Percentiles rank a stretch among this genome's conserved stretches.
Evolutionary conservation across 163 green algal species (phyloP).

Genomic region (Smithsoniella earleae): DNA sequence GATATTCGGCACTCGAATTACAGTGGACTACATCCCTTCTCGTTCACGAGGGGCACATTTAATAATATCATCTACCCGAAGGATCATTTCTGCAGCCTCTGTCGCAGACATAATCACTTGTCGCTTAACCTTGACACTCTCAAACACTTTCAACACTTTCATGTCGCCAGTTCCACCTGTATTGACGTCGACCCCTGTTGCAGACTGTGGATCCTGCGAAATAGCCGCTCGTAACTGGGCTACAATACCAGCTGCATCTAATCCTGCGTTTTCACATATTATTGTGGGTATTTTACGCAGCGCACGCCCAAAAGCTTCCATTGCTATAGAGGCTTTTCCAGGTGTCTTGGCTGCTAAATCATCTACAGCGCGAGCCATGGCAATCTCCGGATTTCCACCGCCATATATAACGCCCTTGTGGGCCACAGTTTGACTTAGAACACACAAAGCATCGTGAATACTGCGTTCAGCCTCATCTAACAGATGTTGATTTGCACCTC

Average conservation of each 20-base stretch:
- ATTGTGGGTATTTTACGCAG: constrained; percentile 82
- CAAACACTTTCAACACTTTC: constrained; percentile 75
- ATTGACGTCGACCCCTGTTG: constrained; percentile 31
- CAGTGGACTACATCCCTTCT: constrained; percentile 31
- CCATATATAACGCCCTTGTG: constrained; percentile 84
- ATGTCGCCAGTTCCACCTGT: constrained; percentile 46
- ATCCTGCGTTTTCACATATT: constrained; percentile 94
- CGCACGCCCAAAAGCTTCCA: constrained; percentile 83
- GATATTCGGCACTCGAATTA: no score
- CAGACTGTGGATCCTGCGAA: constrained; percentile 8
- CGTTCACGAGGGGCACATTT: constrained; percentile 72
- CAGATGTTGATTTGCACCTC: constrained; percentile 85
- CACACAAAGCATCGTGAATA: constrained; percentile 95
- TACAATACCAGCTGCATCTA: constrained; percentile 77
- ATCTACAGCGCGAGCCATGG: constrained; percentile 76
- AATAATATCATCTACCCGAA: constrained; percentile 97
- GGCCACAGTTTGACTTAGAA: constrained; percentile 68
- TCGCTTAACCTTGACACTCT: constrained; percentile 86
- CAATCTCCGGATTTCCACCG: constrained; percentile 87
- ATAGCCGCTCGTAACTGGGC: constrained; percentile 67
- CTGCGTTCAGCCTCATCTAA: constrained; percentile 93
- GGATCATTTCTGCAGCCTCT: constrained; percentile 96
- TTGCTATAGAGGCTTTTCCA: constrained; percentile 89
- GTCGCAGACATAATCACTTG: constrained; percentile 84
- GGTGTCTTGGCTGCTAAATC: constrained; percentile 71